A percentile compares a stretch with the other conserved stretches of the same genome.
phyloP scores from a whole-genome alignment of 768 basidiomycete species.

The Trametes cingulata region DNA sequence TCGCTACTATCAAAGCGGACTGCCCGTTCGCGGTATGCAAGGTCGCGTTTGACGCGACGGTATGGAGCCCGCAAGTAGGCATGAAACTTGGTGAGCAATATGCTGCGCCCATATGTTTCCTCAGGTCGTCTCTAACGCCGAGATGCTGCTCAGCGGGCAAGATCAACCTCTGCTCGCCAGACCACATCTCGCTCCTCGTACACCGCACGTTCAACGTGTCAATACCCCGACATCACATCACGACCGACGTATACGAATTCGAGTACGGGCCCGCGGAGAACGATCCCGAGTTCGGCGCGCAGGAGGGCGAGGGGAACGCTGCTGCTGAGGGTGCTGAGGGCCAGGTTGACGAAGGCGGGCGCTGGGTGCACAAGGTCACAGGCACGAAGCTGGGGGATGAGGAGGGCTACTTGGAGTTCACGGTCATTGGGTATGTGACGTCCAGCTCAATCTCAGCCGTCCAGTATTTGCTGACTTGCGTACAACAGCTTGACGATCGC shows the following conservation, averaged over 20 bases:
- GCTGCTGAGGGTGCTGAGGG: constrained; percentile 24
- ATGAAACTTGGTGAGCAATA: constrained; percentile 67
- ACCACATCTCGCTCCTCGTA: constrained; percentile 87
- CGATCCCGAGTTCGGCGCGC: constrained; percentile 67
- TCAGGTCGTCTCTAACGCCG: not conserved
- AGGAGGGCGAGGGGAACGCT: constrained; percentile 30
- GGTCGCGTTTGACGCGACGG: constrained; percentile 76
- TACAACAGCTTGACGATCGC: constrained; percentile 74
- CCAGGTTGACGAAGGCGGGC: constrained; percentile 54
- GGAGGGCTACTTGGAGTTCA: constrained; percentile 73
- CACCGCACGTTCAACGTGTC: constrained; percentile 95
- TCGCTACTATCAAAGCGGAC: constrained; percentile 72
- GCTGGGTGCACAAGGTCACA: constrained; percentile 78
- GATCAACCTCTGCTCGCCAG: constrained; percentile 86
- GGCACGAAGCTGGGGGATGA: constrained; percentile 68
- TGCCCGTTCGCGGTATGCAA: constrained; percentile 82
- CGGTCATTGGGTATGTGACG: constrained; percentile 77
- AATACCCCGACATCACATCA: constrained; percentile 90
- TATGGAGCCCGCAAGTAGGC: constrained; percentile 87
- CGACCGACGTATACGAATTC: constrained; percentile 77
- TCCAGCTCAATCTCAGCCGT: not conserved
- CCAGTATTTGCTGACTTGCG: not conserved
- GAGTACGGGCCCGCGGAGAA: constrained; percentile 84
- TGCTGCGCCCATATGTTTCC: no score
- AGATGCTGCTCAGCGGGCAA: constrained; percentile 60